Percentiles rank a stretch among this genome's conserved stretches.
phyloP scores from a whole-genome alignment of 495 filamentous ascomycete genomes.

The Bacidia rubella region DNA sequence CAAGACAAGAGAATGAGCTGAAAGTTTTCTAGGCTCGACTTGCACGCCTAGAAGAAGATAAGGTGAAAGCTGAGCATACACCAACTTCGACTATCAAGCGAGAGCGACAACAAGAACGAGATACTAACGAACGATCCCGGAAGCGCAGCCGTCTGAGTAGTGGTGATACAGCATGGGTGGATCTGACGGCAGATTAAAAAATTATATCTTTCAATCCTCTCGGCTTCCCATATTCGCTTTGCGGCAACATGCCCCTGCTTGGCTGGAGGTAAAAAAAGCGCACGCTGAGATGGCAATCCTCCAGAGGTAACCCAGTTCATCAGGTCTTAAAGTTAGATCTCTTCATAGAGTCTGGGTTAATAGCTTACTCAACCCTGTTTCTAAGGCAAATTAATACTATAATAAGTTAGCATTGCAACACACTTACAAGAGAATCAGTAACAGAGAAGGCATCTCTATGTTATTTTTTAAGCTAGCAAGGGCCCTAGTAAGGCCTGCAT shows the following conservation, averaged over 20 bases:
- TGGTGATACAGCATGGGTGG: background rate
- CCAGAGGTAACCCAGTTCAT: no score
- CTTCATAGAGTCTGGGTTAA: no score
- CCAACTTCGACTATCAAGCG: constrained; percentile 11
- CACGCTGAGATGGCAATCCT: no score
- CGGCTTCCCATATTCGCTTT: background rate
- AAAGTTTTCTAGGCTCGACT: constrained; percentile 8
- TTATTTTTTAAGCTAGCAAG: no score
- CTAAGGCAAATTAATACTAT: no score
- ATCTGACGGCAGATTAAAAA: background rate
- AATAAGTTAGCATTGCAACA: no score
- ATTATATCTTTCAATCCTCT: background rate
- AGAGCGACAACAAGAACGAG: constrained; percentile 10
- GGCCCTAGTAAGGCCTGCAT: no score
- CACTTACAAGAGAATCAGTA: no score
- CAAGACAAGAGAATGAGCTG: background rate
- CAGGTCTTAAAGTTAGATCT: no score
- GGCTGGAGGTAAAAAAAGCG: no score
- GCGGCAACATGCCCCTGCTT: background rate
- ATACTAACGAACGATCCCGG: background rate
- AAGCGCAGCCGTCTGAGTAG: constrained; percentile 2
- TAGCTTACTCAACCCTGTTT: no score
- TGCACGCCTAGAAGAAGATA: constrained; percentile 8
- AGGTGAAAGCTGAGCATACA: constrained; percentile 3
- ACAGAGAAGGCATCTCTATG: no score